Evolutionary conservation across 345 rosid species (phyloP).

Genomic region (Triadica sebifera): DNA sequence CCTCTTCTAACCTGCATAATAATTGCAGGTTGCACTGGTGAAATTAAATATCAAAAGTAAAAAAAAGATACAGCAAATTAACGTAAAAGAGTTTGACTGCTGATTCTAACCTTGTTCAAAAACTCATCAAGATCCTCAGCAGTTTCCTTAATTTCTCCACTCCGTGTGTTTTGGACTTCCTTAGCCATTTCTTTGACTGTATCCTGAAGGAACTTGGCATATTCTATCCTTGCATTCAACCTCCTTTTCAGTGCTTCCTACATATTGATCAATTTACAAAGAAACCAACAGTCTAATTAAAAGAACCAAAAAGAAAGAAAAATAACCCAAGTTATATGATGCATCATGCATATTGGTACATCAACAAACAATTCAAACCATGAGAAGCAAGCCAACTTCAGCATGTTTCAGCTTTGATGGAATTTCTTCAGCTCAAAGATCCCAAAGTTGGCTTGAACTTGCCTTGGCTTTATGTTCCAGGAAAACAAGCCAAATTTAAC

Average conservation of each 20-base stretch:
- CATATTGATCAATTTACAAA: slow-evolving; percentile 24
- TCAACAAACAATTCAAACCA: background rate
- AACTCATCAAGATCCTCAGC: slow-evolving; percentile 50
- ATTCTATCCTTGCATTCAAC: slow-evolving; percentile 89
- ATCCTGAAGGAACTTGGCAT: slow-evolving; percentile 67
- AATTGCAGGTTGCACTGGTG: background rate
- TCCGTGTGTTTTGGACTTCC: slow-evolving; percentile 74
- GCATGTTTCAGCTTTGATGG: background rate
- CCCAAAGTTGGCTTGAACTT: background rate
- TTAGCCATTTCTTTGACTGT: slow-evolving; percentile 92
- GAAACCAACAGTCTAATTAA: slow-evolving; percentile 14
- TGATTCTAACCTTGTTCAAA: slow-evolving; percentile 13
- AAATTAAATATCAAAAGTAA: background rate
- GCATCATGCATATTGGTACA: background rate
- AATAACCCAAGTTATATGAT: background rate
- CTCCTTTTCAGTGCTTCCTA: slow-evolving; percentile 87
- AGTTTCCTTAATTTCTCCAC: slow-evolving; percentile 60
- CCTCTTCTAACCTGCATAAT: slow-evolving; percentile 79
- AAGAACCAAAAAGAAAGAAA: background rate
- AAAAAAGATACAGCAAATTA: background rate
- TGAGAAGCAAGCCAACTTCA: background rate
- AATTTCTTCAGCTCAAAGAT: background rate
- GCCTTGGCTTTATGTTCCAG: background rate
- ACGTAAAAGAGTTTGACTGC: background rate
- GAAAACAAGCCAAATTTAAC: background rate